Evolutionary conservation across 2,329 filamentous ascomycete species (phyloP), one percentile per base, ranked within the genome.

Genomic region (Beauveria sp.): DNA sequence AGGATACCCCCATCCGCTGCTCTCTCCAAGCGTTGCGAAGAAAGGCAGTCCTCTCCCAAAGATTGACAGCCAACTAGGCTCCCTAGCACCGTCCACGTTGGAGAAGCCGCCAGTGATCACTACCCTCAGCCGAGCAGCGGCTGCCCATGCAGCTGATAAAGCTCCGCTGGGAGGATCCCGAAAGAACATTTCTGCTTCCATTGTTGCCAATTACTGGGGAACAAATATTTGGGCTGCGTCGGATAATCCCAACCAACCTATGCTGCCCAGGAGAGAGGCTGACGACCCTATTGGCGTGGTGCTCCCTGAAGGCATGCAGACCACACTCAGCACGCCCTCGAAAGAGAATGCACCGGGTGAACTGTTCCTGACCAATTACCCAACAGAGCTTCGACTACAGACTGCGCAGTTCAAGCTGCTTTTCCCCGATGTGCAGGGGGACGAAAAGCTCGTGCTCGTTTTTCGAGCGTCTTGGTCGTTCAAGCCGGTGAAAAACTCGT

Each of bases 121-220:
- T 2, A 92, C 87, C 64, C 82, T 97, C 68, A 97, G 92, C 75
- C 91, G 90, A 69, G 86, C 86, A 24, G 93, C 92, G 24, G 89
- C 97, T 26, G 80, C 91, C 28, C 84, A 93, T 18, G 91, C 88
- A 67, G 88, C 87, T 56, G 92, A 96, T 69, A 84, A 88, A 63
- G 85, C 85, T 2, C 79, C 91, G 61, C 82, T 82, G 3, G 73
- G 85, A 20, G 85, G 86, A n/a, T 84, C 79, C 52, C 81, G 81
- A n/a, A 84, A 88, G 47, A 84, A 84, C 24, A 85, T 96, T 74
- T 91, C 92, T 1, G 90, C 89, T 55, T 91, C 91, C 16, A 86
- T 97, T 63, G 84, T 96, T 78, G 92, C 92, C 37, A 97, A 97
- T 71, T 83, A 96, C 61, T 97, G 93, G 93, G 93, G 93, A 55